Percentiles rank a stretch among this genome's conserved stretches.
Conservation (phyloP, 2,329 filamentous ascomycete genomes). For the Neopestalotiopsis sp. region DNA sequence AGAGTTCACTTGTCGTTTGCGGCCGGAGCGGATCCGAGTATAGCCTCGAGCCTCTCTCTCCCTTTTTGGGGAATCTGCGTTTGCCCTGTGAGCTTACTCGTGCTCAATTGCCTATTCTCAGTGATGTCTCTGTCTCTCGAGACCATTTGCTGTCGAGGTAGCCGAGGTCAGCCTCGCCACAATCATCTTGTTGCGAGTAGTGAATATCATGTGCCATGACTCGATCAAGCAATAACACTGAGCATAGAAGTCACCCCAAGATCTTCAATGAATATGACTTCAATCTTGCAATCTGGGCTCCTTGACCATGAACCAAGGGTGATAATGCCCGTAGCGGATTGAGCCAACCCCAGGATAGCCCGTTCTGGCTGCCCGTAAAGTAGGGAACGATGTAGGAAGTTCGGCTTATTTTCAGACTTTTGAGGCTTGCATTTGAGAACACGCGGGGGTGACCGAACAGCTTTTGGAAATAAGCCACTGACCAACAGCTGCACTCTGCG, state of each 20-base stretch:
- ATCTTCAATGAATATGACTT: too few relatives aligned
- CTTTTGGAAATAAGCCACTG: not conserved
- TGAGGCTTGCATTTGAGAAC: not conserved
- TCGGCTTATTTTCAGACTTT: conserved; percentile 3
- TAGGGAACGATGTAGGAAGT: not conserved
- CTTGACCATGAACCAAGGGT: too few relatives aligned
- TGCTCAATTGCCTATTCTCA: not conserved
- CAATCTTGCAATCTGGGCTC: too few relatives aligned
- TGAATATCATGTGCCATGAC: too few relatives aligned
- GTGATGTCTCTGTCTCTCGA: not conserved
- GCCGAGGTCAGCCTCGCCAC: too few relatives aligned
- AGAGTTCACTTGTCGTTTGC: not conserved
- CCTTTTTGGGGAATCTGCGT: not conserved
- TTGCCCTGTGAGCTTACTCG: not conserved
- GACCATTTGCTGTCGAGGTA: too few relatives aligned
- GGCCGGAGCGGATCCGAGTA: not conserved
- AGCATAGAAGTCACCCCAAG: too few relatives aligned
- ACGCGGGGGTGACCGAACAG: not conserved
- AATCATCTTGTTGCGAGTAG: too few relatives aligned
- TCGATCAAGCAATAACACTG: too few relatives aligned
- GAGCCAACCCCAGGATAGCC: not conserved
- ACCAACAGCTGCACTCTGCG: not conserved
- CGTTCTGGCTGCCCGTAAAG: not conserved
- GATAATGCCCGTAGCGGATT: too few relatives aligned
- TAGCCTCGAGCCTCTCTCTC: not conserved